Evolutionary conservation across 1,139 yeast genomes (phyloP), one percentile per base, ranked within the genome.

Genomic region (Meyerozyma sp.): DNA sequence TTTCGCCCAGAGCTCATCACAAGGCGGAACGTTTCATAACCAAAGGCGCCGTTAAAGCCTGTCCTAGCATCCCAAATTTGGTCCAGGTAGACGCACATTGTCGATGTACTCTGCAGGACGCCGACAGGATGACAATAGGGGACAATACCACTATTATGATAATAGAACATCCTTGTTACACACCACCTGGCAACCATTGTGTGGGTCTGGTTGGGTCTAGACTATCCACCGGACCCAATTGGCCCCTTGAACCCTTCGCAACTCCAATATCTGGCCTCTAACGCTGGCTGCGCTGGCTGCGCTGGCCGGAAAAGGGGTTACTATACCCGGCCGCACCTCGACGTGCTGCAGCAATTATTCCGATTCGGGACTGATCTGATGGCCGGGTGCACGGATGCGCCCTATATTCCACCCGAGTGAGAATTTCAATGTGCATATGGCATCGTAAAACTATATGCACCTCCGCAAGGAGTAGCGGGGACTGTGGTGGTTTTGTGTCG

Each of bases 381-480:
- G 26, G 10, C 1, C 10, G 4, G 37, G 26, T 34, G 37, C 16
- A 34, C 14, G 26, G 25, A 13, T 21, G 25, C 26, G 26, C 11
- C 5, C 23, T 21, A 3, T 21, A 6, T 21, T 21, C 23, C 23
- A 21, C 23, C 5, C 23, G 23, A 21, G 3, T n/a, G 8, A 11
- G 27, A 21, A 32, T n/a, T 16, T 13, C 11, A 13, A 32, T 3
- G 35, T 21, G 37, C 34, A 30, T 30, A 13, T 30, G 16, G 34
- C 16, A 32, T 34, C 26, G 26, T 18, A 18, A 34, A 18, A 13
- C 8, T 13, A 11, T 21, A 34, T 34, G 37, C 25, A 34, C 14
- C 26, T 20, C 4, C 27, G 37, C n/a, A 18, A 34, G 37, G 37
- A 34, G 37, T 21, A 34, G 37, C 37, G 37, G 37, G 37, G 37